Conservation (phyloP, 192 early-diverging fungal species). For the Diversispora epigaea region DNA sequence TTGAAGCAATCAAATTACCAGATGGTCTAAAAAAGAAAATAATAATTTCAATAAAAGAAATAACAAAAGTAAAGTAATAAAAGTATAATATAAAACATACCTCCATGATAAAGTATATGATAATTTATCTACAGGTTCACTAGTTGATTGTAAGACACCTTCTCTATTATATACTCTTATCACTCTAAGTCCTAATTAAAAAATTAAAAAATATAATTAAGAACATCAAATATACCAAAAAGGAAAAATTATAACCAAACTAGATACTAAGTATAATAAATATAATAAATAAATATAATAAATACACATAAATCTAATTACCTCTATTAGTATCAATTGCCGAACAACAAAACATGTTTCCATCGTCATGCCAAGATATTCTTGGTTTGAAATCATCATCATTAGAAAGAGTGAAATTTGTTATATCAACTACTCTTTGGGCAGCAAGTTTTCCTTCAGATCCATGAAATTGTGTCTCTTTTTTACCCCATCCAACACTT, state of each 20-base stretch:
- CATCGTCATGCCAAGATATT: constrained; percentile 91
- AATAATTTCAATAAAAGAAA: background rate
- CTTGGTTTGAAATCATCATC: constrained; percentile 74
- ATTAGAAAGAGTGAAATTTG: constrained; percentile 45
- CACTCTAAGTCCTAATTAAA: constrained; percentile 53
- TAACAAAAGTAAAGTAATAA: background rate
- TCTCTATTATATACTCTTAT: constrained; percentile 85
- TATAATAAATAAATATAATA: background rate
- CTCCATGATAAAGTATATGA: constrained; percentile 81
- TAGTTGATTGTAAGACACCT: constrained; percentile 76
- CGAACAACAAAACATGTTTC: constrained; percentile 77
- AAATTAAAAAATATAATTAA: too few relatives aligned
- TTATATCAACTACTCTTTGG: constrained; percentile 45
- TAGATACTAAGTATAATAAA: constrained; percentile 2
- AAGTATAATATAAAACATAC: constrained; percentile 21
- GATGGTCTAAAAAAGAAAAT: constrained; percentile 54
- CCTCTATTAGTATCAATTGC: constrained; percentile 55
- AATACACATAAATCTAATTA: constrained; percentile 12
- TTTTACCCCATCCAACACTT: constrained; percentile 93
- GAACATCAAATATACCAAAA: too few relatives aligned
- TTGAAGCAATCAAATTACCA: constrained; percentile 81
- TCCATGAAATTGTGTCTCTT: constrained; percentile 98
- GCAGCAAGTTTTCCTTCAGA: constrained; percentile 78
- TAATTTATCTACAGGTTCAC: constrained; percentile 74
- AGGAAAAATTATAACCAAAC: background rate